Base-by-base conservation (phyloP, 106 monocot genomes). In the Acorus gramineus region DNA sequence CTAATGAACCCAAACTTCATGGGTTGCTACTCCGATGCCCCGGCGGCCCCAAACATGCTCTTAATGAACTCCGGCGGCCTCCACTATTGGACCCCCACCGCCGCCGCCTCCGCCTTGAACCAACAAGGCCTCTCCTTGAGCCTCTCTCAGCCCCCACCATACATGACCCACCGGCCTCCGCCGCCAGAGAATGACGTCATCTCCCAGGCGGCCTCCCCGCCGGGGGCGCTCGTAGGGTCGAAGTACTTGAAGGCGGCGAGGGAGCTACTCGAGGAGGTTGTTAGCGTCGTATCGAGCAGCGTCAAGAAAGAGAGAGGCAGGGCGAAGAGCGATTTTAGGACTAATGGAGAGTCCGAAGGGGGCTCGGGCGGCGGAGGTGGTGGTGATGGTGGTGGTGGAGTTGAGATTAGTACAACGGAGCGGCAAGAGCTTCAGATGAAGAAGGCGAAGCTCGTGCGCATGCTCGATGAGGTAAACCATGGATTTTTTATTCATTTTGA, bases 351-450 rank as follows among this genome's bases (percentile, higher is more conserved):
- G 6, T 42, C 45, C 5, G 74, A 67, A 11, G 60, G 67, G 4
- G 55, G n/a, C 4, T 13, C 28, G 3, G 43, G 6, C 7, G 57
- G 8, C 5, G 68, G 50, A 1, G 57, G 55, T 2, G 64, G 67
- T 10, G 51, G 51, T 3, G 59, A 47, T 9, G 56, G 46, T n/a
- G 81, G 70, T 55, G 62, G 59, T 10, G 61, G 42, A 2, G 47
- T 57, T 2, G 93, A 89, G 45, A 74, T 89, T 52, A 72, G 83
- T 10, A 79, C 84, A 7, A 82, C 79, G 4, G 93, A 94, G 73
- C 74, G 80, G 62, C 89, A 94, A 66, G 94, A 95, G 71, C 70
- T 90, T 12, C 94, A 95, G 75, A 86, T 95, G 86, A 95, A 84
- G 86, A 95, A 95, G 79, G 86, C 86, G 4, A 95, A 95, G 71